Percentiles rank a stretch among this genome's conserved stretches.
These are phyloP conservation scores for Circinella minor DNA, from an alignment of 371 early-diverging fungal species.

Conservation along the genomic window DNA sequence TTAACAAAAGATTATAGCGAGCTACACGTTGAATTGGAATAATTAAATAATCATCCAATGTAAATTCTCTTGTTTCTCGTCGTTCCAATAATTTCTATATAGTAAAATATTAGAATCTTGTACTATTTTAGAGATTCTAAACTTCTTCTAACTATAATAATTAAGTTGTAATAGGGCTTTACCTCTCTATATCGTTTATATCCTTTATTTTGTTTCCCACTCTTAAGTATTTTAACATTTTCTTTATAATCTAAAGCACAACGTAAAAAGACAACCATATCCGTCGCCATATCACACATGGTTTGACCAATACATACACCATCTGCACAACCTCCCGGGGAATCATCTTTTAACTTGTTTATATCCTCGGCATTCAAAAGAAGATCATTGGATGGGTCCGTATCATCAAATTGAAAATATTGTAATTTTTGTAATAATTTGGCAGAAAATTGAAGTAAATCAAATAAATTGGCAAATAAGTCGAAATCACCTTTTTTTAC, in stretches of 20 bases:
- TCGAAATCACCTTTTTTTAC: constrained; percentile 26
- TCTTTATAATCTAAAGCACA: constrained; percentile 43
- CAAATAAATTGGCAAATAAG: constrained; percentile 34
- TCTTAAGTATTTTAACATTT: constrained; percentile 29
- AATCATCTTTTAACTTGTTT: not conserved
- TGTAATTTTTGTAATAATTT: constrained; percentile 25
- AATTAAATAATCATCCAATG: constrained; percentile 41
- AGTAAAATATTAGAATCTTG: not conserved
- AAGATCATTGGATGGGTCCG: not conserved
- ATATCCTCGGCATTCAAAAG: not conserved
- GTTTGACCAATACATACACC: constrained; percentile 27
- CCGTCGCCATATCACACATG: constrained; percentile 30
- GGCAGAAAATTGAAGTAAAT: constrained; percentile 34
- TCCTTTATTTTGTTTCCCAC: constrained; percentile 22
- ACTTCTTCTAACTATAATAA: too few species aligned
- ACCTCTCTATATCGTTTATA: constrained; percentile 33
- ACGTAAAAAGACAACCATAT: constrained; percentile 34
- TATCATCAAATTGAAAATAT: constrained; percentile 21
- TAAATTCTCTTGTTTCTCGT: constrained; percentile 45
- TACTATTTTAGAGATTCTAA: too few species aligned
- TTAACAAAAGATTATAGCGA: constrained; percentile 37
- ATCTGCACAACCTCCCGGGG: not conserved
- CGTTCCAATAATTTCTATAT: constrained; percentile 27
- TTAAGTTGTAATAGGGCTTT: not conserved
- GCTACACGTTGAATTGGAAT: constrained; percentile 49